A percentile compares a stretch with the other conserved stretches of the same genome.
These are phyloP conservation scores for Kodamaea jinghongensis DNA, from an alignment of 805 yeast genomes.

Conservation along the genomic window DNA sequence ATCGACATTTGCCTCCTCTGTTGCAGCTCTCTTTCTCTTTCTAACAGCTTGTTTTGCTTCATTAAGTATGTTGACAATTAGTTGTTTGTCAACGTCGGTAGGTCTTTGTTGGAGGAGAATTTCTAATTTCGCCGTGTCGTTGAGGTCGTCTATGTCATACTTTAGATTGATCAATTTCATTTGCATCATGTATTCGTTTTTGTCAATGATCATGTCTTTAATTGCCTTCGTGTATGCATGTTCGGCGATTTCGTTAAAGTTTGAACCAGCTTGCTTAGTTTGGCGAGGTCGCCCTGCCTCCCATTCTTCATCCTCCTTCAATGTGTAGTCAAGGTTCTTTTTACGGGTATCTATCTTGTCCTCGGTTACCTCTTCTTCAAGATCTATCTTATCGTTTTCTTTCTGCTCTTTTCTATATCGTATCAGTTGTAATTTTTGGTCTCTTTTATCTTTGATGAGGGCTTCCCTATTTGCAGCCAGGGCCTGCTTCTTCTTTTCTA, in stretches of 20 bases:
- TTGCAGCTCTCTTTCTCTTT: constrained; percentile 35
- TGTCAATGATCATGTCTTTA: constrained; percentile 30
- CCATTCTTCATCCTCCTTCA: constrained; percentile 68
- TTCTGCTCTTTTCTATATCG: constrained; percentile 11
- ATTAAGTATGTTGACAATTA: constrained; percentile 30
- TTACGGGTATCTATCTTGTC: constrained; percentile 8
- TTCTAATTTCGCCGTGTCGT: constrained; percentile 3
- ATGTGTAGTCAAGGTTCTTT: constrained; percentile 31
- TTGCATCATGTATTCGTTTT: constrained; percentile 42
- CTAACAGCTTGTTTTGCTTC: constrained; percentile 35
- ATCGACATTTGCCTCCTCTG: constrained; percentile 32
- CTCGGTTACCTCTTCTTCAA: constrained; percentile 25
- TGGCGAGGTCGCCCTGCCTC: constrained; percentile 33
- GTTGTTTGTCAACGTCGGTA: constrained; percentile 11
- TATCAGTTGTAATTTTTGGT: constrained; percentile 14
- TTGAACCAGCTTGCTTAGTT: constrained; percentile 39
- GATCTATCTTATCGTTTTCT: constrained; percentile 32
- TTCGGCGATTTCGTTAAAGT: constrained; percentile 57
- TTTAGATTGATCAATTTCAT: constrained; percentile 21
- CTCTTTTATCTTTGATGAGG: constrained; percentile 15
- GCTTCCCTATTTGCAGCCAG: constrained; percentile 17
- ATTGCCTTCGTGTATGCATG: constrained; percentile 57
- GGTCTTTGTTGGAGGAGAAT: constrained; percentile 6
- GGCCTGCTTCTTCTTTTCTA: constrained; percentile 15
- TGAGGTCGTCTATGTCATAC: constrained; percentile 11